Evolutionary conservation across 305 asterid species (phyloP).

Genomic region (Stenogyne calaminthoides): DNA sequence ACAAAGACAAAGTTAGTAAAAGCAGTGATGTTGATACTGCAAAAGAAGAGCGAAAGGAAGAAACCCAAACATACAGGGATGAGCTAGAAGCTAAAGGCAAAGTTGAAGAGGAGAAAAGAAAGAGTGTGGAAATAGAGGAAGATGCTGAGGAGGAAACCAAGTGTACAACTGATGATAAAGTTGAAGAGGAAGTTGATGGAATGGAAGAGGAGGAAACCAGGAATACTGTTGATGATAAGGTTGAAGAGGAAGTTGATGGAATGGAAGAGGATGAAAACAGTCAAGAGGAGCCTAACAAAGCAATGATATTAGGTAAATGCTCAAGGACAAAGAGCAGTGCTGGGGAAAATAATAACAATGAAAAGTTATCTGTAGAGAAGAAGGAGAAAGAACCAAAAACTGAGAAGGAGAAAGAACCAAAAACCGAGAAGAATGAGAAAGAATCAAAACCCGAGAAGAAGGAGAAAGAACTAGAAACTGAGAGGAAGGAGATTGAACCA

Average conservation of each 20-base stretch:
- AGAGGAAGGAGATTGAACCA: no score
- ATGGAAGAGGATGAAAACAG: conserved; percentile 41
- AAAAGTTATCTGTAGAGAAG: conserved; percentile 37
- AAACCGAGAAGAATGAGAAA: conserved; percentile 11
- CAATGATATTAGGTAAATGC: conserved; percentile 43
- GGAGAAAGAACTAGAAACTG: no score
- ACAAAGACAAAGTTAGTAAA: conserved; percentile 35
- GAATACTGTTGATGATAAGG: conserved; percentile 31
- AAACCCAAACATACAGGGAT: conserved; percentile 15
- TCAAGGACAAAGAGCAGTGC: conserved; percentile 47
- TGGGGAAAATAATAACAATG: conserved; percentile 42
- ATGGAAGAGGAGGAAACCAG: conserved; percentile 41
- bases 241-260: conserved; percentile 41
- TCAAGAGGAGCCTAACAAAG: conserved; percentile 38
- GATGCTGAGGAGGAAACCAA: conserved; percentile 30
- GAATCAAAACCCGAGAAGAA: conserved; percentile 26
- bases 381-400: conserved; percentile 37
- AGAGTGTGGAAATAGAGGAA: conserved; percentile 29
- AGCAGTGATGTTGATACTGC: conserved; percentile 26
- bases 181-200: conserved; percentile 40
- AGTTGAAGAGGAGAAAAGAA: conserved; percentile 28
- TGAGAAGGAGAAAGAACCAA: conserved; percentile 34
- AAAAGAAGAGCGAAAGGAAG: conserved; percentile 21
- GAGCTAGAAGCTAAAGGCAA: conserved; percentile 20
- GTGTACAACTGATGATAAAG: conserved; percentile 31